Base-by-base conservation (phyloP, 1,139 yeast genomes). In the Pneumocystis sp. region DNA sequence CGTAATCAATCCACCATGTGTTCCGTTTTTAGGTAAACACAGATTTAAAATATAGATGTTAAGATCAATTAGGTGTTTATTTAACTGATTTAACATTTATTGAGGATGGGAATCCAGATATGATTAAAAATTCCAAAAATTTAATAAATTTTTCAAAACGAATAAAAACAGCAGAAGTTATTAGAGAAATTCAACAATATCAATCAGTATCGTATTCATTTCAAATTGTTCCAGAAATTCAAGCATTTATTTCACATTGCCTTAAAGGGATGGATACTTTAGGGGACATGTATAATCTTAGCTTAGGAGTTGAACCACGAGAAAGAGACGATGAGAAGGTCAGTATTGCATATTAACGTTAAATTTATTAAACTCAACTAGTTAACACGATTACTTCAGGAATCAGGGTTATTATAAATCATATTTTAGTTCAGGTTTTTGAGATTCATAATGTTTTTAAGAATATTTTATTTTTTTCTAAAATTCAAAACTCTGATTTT, bases 51-150 rank as follows among this genome's bases (percentile, higher is more conserved):
- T 25, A 25, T 10, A 50, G 21, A 25, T 8, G 2, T 25, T n/a
- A 31, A 42, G 15, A 12, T 15, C 12, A 10, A 21, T n/a, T 42
- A 59, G 61, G 97, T 35, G 95, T 93, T 56, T 89, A 85, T 73
- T 77, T 93, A 66, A 87, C 96, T 63, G 97, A 93, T 75, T 79
- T 93, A 74, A 89, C 97, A 12, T 93, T 93, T 73, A 85, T 90
- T n/a, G 88, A 83, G 63, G 96, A 89, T 72, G 97, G 97, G 61
- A 93, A 91, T 72, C 85, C 96, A 0, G 96, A 93, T 72, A 81
- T 77, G 70, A 76, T 89, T 17, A 63, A 65, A 34, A 61, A 86
- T 73, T 83, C 82, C 64, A 77, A 81, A 17, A 78, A 83, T 61
- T 78, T 86, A 75, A 79, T 89, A 67, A 93, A 93, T 74, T 89